Percentiles rank a stretch among this genome's conserved stretches.
Evolutionary conservation across 2,329 filamentous ascomycete species (phyloP).

Genomic region (Exophiala sp.): DNA sequence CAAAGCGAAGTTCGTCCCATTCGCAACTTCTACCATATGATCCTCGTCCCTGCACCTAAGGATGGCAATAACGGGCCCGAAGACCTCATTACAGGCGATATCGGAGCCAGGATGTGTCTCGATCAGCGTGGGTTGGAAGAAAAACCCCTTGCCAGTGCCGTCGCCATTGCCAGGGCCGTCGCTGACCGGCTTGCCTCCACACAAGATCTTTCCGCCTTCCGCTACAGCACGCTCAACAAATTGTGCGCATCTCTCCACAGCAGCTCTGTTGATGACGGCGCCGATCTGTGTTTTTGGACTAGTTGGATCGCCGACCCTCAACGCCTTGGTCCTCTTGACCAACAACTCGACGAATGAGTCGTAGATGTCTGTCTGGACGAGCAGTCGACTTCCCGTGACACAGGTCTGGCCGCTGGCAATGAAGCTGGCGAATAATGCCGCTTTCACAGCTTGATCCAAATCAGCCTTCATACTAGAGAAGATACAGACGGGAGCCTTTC

Average conservation of each 20-base stretch:
- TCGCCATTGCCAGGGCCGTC: constrained; percentile 30
- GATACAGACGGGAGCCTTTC: constrained; percentile 52
- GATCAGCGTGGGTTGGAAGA: constrained; percentile 38
- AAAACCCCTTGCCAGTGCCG: constrained; percentile 34
- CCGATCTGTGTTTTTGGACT: constrained; percentile 38
- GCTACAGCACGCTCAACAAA: constrained; percentile 42
- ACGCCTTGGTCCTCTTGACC: constrained; percentile 32
- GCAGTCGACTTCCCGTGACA: constrained; percentile 42
- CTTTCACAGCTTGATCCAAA: constrained; percentile 48
- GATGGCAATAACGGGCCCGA: constrained; percentile 49
- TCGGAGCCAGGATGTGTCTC: constrained; percentile 33
- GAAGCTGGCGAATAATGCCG: constrained; percentile 47
- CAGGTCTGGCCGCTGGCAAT: constrained; percentile 56
- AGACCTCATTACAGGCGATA: constrained; percentile 40
- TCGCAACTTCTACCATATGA: constrained; percentile 38
- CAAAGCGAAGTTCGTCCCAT: constrained; percentile 39
- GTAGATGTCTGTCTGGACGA: constrained; percentile 25
- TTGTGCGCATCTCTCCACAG: constrained; percentile 40
- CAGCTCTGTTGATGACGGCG: constrained; percentile 41
- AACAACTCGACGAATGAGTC: constrained; percentile 32
- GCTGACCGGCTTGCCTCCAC: constrained; percentile 30
- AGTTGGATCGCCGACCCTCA: constrained; percentile 39
- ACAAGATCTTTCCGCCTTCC: constrained; percentile 35
- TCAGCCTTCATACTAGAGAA: constrained; percentile 56
- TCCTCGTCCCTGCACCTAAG: constrained; percentile 45